Evolutionary conservation across 2,329 filamentous ascomycete species (phyloP).

Genomic region (Colletotrichum abscissum): DNA sequence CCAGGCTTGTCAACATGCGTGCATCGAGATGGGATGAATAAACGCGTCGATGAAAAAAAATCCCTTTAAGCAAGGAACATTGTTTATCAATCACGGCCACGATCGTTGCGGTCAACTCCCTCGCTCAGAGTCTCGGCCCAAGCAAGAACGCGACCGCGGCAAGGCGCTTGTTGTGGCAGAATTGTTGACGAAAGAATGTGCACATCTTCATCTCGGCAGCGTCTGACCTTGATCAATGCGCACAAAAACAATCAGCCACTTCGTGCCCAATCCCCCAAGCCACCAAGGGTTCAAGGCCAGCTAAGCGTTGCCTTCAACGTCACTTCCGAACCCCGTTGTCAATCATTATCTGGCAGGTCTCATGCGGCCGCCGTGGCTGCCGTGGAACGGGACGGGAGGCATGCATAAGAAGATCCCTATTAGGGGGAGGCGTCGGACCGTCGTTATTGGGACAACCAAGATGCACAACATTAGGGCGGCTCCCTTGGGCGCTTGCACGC

Average conservation of each 20-base stretch:
- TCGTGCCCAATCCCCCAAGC: slow-evolving; percentile 12
- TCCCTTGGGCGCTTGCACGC: slow-evolving; percentile 17
- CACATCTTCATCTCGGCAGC: slow-evolving; percentile 31
- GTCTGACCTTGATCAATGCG: slow-evolving; percentile 25
- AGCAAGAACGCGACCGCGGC: neutral
- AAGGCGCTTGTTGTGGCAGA: slow-evolving; percentile 12
- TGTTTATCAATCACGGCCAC: neutral
- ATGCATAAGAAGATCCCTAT: neutral
- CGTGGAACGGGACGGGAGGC: slow-evolving; percentile 8
- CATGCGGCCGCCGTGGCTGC: slow-evolving; percentile 6
- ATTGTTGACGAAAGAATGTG: slow-evolving; percentile 27
- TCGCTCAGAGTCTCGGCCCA: neutral
- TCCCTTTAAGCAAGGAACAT: neutral
- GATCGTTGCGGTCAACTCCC: neutral
- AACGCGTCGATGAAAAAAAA: neutral
- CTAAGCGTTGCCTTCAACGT: slow-evolving; percentile 24
- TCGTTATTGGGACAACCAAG: neutral
- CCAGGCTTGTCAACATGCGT: neutral
- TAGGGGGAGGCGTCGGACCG: neutral
- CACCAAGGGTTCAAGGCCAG: slow-evolving; percentile 22
- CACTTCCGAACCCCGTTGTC: slow-evolving; percentile 22
- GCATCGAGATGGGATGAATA: slow-evolving; percentile 15
- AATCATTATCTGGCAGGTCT: slow-evolving; percentile 30
- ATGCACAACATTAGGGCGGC: slow-evolving; percentile 11
- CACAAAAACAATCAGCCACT: slow-evolving; percentile 8